Evolutionary conservation across 169 alveolate species (phyloP), one percentile per base, ranked within the genome.

Genomic region (Cystoisospora suis): DNA sequence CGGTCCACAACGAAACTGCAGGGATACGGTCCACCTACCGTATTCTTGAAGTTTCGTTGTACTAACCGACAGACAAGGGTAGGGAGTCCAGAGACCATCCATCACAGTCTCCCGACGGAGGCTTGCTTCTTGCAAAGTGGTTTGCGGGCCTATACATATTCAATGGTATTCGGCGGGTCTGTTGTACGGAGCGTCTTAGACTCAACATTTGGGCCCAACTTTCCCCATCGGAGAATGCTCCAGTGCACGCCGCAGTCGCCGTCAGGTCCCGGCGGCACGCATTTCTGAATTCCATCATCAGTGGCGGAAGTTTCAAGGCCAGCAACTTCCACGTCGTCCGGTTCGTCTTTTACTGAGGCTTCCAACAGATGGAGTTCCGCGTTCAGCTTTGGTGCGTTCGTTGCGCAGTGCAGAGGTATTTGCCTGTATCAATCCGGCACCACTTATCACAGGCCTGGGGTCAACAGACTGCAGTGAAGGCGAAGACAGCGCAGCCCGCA

Each of bases 371-470:
- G 80, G n/a, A 85, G 20, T 36, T 59, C 90, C 42, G 90, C 90
- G 12, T 85, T 85, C 61, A 61, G 81, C 81, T 85, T 85, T 46
- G 90, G 90, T 1, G 90, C 90, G 45, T 61, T 58, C 29, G 90
- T 85, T 23, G 56, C 34, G 2, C 53, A 29, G 45, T 36, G 42
- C 90, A 85, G 6, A 3, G 90, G 90, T 36, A 85, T 29, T 17
- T 59, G 42, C 65, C 90, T 85, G 80, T 9, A 23, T 12, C 53
- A 56, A 38, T 36, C 17, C 83, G 44, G 59, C 7, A 38, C n/a
- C 79, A 65, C 79, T 5, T 65, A n/a, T 29, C 79, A 29, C 29
- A 17, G 75, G 34, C 29, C 45, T 29, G 29, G 29, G 15, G 44
- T 12, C 9, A 3, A 17, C 29, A 65, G 29, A 3, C n/a, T 6